Evolutionary conservation across 2,329 filamentous ascomycete species (phyloP), one percentile per base, ranked within the genome.

Genomic region (Sclerotinia spermophila): DNA sequence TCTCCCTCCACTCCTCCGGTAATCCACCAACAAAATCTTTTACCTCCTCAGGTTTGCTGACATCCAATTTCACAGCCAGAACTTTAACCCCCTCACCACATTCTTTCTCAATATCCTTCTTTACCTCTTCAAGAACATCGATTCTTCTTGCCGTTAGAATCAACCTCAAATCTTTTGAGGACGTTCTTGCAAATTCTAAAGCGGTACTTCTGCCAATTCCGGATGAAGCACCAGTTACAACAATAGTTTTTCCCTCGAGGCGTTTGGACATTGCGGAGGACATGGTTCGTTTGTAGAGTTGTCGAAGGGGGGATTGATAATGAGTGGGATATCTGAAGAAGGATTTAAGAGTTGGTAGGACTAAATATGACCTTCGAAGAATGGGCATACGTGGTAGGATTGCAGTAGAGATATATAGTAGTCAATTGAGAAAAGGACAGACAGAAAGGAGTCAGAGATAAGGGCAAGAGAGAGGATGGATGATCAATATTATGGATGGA

Each of bases 221-320:
- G 30, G 93, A 96, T 5, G 92, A 96, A 44, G 96, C 96, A 70
- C 96, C 96, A 7, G 96, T 98, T 74, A 99, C 87, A 71, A 98
- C 82, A 71, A 98, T 85, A 6, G 94, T 98, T 84, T 98, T 98
- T 86, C 94, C 94, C 78, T 91, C 87, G 72, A 99, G 92, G 83
- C 95, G 94, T 81, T 93, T 91, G 74, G 86, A 86, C 82, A 92
- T 89, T 78, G 91, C 89, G 53, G 92, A 87, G 62, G 85, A 73
- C 88, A 90, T 91, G 71, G 81, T 86, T 77, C 85, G 76, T 38
- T 72, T 58, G 58, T 42, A 44, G 21, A 53, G 35, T 10, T 24
- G 53, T 35, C 53, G 51, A 59, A 59, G 68, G 55, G 48, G 17
- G 30, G 15, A 59, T 35, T 33, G 40, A 13, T 15, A 66, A 24